phyloP scores from a whole-genome alignment of 768 basidiomycete species.

The Pulveroboletus frians region DNA sequence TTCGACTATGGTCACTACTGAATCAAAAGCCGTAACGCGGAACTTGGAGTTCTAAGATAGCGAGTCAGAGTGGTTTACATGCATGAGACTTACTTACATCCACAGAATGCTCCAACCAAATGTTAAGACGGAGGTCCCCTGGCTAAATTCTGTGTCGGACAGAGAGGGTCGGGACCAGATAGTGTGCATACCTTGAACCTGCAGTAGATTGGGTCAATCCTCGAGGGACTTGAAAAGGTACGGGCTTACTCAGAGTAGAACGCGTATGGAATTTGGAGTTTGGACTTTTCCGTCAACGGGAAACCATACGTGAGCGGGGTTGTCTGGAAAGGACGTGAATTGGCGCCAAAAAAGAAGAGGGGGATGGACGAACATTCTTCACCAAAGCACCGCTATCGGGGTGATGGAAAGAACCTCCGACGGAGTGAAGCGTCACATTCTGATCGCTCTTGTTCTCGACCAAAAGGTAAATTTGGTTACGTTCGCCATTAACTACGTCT shows the following conservation, averaged over 20 bases:
- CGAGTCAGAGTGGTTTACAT: neutral
- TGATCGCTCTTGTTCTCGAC: constrained; percentile 74
- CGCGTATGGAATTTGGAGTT: constrained; percentile 61
- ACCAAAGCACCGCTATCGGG: constrained; percentile 57
- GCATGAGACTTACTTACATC: constrained; percentile 41
- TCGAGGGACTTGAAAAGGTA: neutral
- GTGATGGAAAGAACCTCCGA: constrained; percentile 65
- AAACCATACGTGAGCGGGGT: constrained; percentile 51
- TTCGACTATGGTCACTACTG: constrained; percentile 73
- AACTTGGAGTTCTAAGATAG: constrained; percentile 45
- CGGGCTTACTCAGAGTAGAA: constrained; percentile 78
- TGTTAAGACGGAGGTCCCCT: constrained; percentile 64
- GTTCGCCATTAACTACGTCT: constrained; percentile 85
- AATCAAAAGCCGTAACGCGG: constrained; percentile 69
- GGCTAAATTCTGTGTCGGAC: constrained; percentile 40
- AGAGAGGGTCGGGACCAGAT: neutral
- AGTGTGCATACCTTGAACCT: constrained; percentile 55
- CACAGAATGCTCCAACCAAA: constrained; percentile 69
- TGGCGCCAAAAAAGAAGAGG: neutral
- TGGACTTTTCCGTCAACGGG: constrained; percentile 49
- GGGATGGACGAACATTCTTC: constrained; percentile 57
- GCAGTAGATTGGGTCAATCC: constrained; percentile 4
- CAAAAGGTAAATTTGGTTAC: constrained; percentile 57
- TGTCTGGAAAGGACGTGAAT: constrained; percentile 39
- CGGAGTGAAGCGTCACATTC: constrained; percentile 61